These are phyloP conservation scores for Gymnopilus junonius DNA, from an alignment of 768 basidiomycete species.

Conservation along the genomic window DNA sequence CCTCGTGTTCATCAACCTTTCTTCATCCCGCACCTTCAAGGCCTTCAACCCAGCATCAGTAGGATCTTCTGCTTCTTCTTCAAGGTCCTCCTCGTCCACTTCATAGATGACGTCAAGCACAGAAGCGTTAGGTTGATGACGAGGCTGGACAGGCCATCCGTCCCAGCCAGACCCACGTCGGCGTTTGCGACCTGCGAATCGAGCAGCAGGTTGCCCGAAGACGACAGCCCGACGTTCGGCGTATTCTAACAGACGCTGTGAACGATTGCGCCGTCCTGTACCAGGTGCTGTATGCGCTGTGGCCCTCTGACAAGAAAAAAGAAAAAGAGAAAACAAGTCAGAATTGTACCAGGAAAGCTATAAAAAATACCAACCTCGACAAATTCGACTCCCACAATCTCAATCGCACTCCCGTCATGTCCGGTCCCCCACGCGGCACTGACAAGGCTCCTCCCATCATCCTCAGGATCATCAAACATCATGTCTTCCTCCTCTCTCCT, in stretches of 20 bases:
- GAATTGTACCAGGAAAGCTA: slow-evolving; percentile 1
- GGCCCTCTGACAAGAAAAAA: slow-evolving; percentile 43
- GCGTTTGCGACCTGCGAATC: slow-evolving; percentile 47
- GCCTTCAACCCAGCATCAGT: slow-evolving; percentile 23
- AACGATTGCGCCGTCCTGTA: slow-evolving; percentile 62
- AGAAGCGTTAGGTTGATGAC: slow-evolving; percentile 42
- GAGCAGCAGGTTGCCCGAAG: slow-evolving; percentile 40
- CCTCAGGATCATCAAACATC: slow-evolving; percentile 40
- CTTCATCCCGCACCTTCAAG: slow-evolving; percentile 39
- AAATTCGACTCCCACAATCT: slow-evolving; percentile 67
- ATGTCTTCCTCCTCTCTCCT: slow-evolving; percentile 22
- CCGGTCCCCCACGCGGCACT: slow-evolving; percentile 80
- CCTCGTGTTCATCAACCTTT: slow-evolving; percentile 47
- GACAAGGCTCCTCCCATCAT: slow-evolving; percentile 64
- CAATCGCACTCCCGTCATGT: slow-evolving; percentile 78
- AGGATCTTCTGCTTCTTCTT: slow-evolving; percentile 27
- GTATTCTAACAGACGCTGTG: slow-evolving; percentile 72
- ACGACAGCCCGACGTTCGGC: slow-evolving; percentile 57
- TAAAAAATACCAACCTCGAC: slow-evolving; percentile 52
- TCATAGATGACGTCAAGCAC: slow-evolving; percentile 46
- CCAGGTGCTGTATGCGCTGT: slow-evolving; percentile 54
- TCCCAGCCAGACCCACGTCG: slow-evolving; percentile 37
- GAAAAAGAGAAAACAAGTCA: not conserved
- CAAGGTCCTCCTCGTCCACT: slow-evolving; percentile 36
- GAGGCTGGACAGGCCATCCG: slow-evolving; percentile 31